phyloP scores from a whole-genome alignment of 2,329 filamentous ascomycete species.

The Ceratocystis papillata region DNA sequence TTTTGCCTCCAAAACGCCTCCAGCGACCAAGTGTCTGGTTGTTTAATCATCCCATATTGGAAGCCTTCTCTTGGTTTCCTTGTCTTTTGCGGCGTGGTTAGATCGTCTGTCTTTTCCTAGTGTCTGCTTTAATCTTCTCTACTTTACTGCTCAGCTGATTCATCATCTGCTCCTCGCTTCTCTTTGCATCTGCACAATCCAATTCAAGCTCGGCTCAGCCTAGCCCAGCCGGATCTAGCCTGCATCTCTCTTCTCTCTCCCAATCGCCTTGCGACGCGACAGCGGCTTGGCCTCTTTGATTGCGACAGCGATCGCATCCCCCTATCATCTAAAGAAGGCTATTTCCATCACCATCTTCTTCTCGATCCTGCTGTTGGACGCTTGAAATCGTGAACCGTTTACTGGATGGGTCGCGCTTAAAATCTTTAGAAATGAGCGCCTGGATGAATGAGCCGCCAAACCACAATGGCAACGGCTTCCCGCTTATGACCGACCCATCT shows the following conservation, averaged over 20 bases:
- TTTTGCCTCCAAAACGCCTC: neutral
- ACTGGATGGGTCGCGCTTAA: conserved; percentile 3
- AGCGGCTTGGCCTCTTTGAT: neutral
- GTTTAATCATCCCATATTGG: too few relatives aligned
- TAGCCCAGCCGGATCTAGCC: neutral
- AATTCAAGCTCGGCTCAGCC: neutral
- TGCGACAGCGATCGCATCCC: conserved; percentile 7
- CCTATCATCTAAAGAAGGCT: neutral
- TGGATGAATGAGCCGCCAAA: conserved; percentile 63
- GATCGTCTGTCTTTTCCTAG: neutral
- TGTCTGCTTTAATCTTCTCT: neutral
- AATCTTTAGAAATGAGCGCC: conserved; percentile 45
- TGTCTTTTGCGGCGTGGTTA: neutral
- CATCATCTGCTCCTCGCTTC: neutral
- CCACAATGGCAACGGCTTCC: conserved; percentile 59
- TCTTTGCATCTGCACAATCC: neutral
- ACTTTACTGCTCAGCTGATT: neutral
- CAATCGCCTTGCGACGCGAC: conserved; percentile 11
- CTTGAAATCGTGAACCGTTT: neutral
- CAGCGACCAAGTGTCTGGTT: neutral
- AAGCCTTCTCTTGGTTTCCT: neutral
- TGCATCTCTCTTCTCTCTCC: neutral
- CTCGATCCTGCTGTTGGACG: neutral
- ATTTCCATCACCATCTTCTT: neutral
- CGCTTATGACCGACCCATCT: conserved; percentile 53